A percentile compares a stretch with the other conserved stretches of the same genome.
phyloP scores from a whole-genome alignment of 805 yeast species.

The Ogataea methylovora region DNA sequence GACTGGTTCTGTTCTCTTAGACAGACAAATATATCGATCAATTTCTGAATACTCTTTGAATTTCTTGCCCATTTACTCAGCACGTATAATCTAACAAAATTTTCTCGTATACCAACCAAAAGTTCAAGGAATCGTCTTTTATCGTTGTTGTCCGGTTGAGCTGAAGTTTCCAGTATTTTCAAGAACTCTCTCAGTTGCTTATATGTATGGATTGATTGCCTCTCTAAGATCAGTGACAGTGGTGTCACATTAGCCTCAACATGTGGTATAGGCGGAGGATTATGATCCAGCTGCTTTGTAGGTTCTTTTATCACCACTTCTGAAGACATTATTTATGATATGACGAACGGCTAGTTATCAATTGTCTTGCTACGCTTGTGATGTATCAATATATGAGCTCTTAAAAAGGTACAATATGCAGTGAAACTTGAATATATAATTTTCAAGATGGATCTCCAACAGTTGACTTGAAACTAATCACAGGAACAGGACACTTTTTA shows the following conservation, averaged over 20 bases:
- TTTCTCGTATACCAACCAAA: constrained; percentile 69
- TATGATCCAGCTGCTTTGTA: neutral
- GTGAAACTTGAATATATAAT: no score
- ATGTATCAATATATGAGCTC: no score
- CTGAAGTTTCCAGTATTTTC: constrained; percentile 46
- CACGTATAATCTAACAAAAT: constrained; percentile 78
- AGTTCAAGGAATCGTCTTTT: constrained; percentile 64
- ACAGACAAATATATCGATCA: constrained; percentile 88
- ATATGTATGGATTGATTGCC: constrained; percentile 54
- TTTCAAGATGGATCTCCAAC: no score
- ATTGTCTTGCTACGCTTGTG: no score
- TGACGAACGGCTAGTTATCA: no score
- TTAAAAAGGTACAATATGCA: no score
- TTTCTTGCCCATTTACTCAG: constrained; percentile 82
- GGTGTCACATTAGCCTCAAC: constrained; percentile 65
- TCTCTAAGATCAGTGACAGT: constrained; percentile 48
- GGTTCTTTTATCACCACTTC: neutral
- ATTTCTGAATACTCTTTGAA: constrained; percentile 58
- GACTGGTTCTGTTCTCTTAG: constrained; percentile 67
- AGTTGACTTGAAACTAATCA: no score
- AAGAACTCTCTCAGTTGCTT: constrained; percentile 53
- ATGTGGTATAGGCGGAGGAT: constrained; percentile 47
- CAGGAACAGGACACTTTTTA: no score
- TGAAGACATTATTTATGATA: no score
- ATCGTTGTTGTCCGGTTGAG: constrained; percentile 50